A percentile compares a stretch with the other conserved stretches of the same genome.
Conservation (phyloP, 768 basidiomycete genomes). For the Pleurotus platypus region DNA sequence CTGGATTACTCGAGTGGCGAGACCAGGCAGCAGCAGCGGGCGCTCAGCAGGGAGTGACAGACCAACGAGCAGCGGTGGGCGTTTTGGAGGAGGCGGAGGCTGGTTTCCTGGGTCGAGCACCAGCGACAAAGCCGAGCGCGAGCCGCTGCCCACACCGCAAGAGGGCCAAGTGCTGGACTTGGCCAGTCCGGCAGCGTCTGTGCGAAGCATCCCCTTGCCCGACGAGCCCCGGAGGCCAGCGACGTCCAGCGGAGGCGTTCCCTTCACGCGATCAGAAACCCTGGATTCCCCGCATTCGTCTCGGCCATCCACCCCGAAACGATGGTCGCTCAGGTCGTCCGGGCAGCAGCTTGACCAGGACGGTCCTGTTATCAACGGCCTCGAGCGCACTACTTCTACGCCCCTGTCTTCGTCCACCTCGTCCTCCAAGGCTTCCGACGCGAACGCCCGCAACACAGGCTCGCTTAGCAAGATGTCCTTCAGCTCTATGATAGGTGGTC, state of each 20-base stretch:
- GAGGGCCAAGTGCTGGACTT: conserved; percentile 24
- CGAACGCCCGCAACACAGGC: conserved; percentile 30
- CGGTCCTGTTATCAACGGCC: conserved; percentile 43
- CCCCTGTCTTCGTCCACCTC: conserved; percentile 13
- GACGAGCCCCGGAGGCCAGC: conserved; percentile 11
- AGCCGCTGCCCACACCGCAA: conserved; percentile 19
- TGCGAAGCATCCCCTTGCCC: conserved; percentile 10
- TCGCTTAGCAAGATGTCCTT: conserved; percentile 65
- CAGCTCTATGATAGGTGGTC: conserved; percentile 67
- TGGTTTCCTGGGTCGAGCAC: conserved; percentile 12
- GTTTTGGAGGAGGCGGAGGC: conserved; percentile 6
- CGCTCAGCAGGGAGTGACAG: conserved; percentile 15
- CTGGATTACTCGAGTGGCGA: conserved; percentile 32
- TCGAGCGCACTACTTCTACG: conserved; percentile 41
- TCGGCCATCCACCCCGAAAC: conserved; percentile 27
- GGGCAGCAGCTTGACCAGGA: conserved; percentile 46
- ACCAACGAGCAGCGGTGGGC: conserved; percentile 11
- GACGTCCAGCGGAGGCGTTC: conserved; percentile 2
- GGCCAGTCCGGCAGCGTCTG: conserved; percentile 9
- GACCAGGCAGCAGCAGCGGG: conserved; percentile 27
- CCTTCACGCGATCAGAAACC: conserved; percentile 2
- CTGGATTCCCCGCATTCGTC: conserved; percentile 25
- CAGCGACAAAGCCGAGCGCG: conserved; percentile 13
- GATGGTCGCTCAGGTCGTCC: conserved; percentile 25
- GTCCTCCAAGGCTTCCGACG: conserved; percentile 32